phyloP scores from a whole-genome alignment of 352 stramenopile species.

The Elongisporangium prolatum region DNA sequence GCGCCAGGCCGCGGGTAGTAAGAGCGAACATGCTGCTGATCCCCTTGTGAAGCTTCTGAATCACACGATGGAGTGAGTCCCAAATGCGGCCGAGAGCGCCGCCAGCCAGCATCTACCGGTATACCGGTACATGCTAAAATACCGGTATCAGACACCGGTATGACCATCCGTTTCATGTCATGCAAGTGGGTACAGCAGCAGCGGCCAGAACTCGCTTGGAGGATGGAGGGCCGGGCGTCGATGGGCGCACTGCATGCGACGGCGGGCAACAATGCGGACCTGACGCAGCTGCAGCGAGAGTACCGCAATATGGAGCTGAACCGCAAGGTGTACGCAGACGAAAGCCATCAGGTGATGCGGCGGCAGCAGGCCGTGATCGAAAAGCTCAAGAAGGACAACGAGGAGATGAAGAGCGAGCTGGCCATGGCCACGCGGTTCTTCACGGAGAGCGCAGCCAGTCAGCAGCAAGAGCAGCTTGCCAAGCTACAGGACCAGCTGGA shows the following conservation, averaged over 20 bases:
- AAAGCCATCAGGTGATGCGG: constrained; percentile 92
- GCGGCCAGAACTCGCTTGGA: too few relatives aligned
- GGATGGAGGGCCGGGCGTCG: constrained; percentile 79
- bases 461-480: constrained; percentile 79
- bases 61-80: constrained; percentile 2
- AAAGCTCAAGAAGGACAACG: constrained; percentile 84
- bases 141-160: constrained; percentile 11
- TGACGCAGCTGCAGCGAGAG: constrained; percentile 92
- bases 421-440: constrained; percentile 86
- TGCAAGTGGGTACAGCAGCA: constrained; percentile 17
- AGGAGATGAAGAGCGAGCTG: constrained; percentile 87
- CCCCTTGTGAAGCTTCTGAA: background rate
- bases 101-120: background rate
- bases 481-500: constrained; percentile 89
- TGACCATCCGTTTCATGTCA: constrained; percentile 6
- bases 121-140: background rate
- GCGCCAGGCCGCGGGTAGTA: constrained; percentile 11
- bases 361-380: constrained; percentile 91
- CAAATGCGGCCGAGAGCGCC: background rate
- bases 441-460: constrained; percentile 74
- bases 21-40: background rate
- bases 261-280: constrained; percentile 50
- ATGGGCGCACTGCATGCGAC: constrained; percentile 15
- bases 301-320: constrained; percentile 98
- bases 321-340: constrained; percentile 91